Percentiles rank a stretch among this genome's conserved stretches.
Conservation (phyloP, 176 grass and related monocot genomes). For the Juncus effusus region DNA sequence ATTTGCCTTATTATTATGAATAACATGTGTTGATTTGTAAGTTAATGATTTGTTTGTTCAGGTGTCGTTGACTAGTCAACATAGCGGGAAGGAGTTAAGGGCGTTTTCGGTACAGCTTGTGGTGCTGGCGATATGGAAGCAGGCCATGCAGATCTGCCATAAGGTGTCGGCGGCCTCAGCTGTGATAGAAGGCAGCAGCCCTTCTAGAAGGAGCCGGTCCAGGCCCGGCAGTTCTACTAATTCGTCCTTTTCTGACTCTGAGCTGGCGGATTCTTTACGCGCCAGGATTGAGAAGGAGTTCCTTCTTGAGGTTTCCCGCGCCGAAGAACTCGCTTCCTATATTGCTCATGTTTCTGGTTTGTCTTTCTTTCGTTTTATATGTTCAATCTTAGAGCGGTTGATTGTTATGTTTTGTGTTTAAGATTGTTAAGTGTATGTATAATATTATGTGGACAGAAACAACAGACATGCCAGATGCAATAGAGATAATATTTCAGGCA, state of each 20-base stretch:
- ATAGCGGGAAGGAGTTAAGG: constrained; percentile 36
- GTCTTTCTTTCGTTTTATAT: constrained; percentile 1
- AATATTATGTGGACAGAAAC: constrained; percentile 54
- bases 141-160: constrained; percentile 69
- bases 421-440: neutral
- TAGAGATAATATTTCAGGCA: constrained; percentile 95
- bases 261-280: constrained; percentile 43
- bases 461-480: constrained; percentile 85
- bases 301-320: constrained; percentile 62
- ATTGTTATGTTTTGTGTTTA: no score
- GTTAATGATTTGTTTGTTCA: constrained; percentile 22
- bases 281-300: constrained; percentile 72
- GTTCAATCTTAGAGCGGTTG: constrained; percentile 5
- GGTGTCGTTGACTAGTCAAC: no score
- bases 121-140: constrained; percentile 93
- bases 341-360: constrained; percentile 72
- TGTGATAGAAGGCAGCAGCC: constrained; percentile 51
- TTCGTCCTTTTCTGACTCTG: constrained; percentile 38
- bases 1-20: constrained; percentile 9
- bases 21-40: neutral
- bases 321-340: constrained; percentile 70
- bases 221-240: constrained; percentile 28
- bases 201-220: constrained; percentile 30
- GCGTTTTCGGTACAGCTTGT: constrained; percentile 87
- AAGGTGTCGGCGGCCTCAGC: constrained; percentile 43